Conservation (phyloP, 2,329 filamentous ascomycete genomes). For the Blastomyces silverae region DNA sequence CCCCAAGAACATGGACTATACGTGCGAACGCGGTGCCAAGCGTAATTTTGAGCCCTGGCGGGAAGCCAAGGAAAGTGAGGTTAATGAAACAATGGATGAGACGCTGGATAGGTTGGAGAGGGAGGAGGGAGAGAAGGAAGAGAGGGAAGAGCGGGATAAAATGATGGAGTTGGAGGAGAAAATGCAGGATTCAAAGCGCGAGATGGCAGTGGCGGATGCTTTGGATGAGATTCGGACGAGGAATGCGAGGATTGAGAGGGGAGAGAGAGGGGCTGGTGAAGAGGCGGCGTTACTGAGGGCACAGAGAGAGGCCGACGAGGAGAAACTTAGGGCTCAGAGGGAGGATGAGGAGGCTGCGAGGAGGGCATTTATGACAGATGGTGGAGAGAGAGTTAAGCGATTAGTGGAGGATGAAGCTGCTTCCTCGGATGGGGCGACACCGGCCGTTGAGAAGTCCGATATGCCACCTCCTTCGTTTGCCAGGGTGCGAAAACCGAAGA, state of each 20-base stretch:
- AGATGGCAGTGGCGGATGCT: conserved; percentile 95
- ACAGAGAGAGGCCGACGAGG: conserved; percentile 78
- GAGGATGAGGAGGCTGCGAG: conserved; percentile 79
- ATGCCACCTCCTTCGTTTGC: conserved; percentile 61
- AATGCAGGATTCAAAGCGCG: conserved; percentile 81
- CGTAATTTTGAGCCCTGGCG: conserved; percentile 93
- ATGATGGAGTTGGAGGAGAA: conserved; percentile 96
- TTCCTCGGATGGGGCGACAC: conserved; percentile 22
- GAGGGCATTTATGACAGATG: conserved; percentile 64
- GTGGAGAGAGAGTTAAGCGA: conserved; percentile 49
- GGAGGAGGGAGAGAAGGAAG: conserved; percentile 59
- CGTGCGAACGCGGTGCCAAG: conserved; percentile 71
- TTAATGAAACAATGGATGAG: conserved; percentile 77
- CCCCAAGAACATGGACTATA: conserved; percentile 87
- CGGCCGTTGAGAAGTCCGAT: conserved; percentile 31
- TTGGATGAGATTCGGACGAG: conserved; percentile 88
- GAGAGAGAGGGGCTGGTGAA: conserved; percentile 58
- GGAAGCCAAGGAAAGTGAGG: conserved; percentile 50
- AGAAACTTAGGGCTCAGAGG: conserved; percentile 59
- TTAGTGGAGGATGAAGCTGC: conserved; percentile 46
- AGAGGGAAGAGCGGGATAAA: conserved; percentile 69
- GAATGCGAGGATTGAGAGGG: conserved; percentile 79
- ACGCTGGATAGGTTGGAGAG: conserved; percentile 73
- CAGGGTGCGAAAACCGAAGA: conserved; percentile 77
- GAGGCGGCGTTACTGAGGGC: conserved; percentile 52